Percentiles rank a stretch among this genome's conserved stretches.
Evolutionary conservation across 768 basidiomycete species (phyloP).

Genomic region (Piloderma croceum): DNA sequence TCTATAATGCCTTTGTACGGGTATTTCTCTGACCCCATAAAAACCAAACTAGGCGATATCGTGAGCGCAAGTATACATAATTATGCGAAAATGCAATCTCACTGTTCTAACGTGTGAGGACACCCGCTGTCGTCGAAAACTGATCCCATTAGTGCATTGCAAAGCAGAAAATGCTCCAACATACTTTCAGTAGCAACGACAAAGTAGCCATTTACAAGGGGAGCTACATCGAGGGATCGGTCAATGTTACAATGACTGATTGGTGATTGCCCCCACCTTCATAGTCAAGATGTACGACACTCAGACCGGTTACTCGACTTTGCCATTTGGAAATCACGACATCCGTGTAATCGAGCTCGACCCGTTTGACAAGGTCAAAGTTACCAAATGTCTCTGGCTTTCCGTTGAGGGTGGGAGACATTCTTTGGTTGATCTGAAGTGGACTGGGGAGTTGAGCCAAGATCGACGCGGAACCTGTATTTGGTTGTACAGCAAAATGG

Average conservation of each 20-base stretch:
- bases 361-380: slow-evolving; percentile 74
- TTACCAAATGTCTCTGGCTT: slow-evolving; percentile 51
- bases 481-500: too few species aligned
- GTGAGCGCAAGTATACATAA: slow-evolving; percentile 6
- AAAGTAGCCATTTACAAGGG: slow-evolving; percentile 88
- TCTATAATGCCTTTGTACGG: slow-evolving; percentile 96
- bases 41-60: slow-evolving; percentile 57
- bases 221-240: slow-evolving; percentile 44
- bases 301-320: slow-evolving; percentile 82
- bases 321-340: slow-evolving; percentile 84
- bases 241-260: slow-evolving; percentile 5
- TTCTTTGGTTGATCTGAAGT: too few species aligned
- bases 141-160: slow-evolving; percentile 24
- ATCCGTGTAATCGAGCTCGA: slow-evolving; percentile 74
- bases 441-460: slow-evolving; percentile 16
- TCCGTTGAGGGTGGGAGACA: slow-evolving; percentile 22
- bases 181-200: slow-evolving; percentile 86
- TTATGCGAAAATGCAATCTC: slow-evolving; percentile 22
- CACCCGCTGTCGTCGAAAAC: slow-evolving; percentile 94
- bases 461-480: slow-evolving; percentile 22
- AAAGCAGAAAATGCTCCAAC: slow-evolving; percentile 14
- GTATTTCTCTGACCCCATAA: slow-evolving; percentile 93
- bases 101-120: slow-evolving; percentile 97
- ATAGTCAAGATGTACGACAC: slow-evolving; percentile 86
- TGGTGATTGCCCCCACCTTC: slow-evolving; percentile 50